These are phyloP conservation scores for Nidularia sp. DNA, from an alignment of 768 basidiomycete genomes.

Conservation along the genomic window DNA sequence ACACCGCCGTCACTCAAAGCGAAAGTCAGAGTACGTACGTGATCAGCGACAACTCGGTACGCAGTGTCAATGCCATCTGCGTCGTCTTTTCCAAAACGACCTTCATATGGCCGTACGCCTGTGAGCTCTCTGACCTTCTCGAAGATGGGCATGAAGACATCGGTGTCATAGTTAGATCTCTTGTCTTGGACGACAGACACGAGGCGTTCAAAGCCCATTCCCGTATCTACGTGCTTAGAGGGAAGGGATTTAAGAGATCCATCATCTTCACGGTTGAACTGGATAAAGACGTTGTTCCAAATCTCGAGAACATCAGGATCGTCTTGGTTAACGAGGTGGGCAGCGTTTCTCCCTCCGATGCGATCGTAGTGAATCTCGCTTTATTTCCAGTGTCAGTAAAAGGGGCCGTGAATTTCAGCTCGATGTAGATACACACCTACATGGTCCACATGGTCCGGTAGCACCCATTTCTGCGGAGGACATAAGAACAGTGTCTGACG, in stretches of 20 bases:
- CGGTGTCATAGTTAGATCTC: conserved; percentile 96
- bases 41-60: conserved; percentile 95
- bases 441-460: conserved; percentile 97
- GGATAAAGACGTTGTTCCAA: conserved; percentile 99
- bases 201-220: conserved; percentile 98
- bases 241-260: conserved; percentile 79
- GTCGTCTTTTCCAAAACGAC: conserved; percentile 95
- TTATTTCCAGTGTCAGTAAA: neutral
- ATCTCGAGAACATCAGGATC: conserved; percentile 97
- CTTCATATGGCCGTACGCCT: conserved; percentile 81
- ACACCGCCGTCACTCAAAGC: conserved; percentile 96
- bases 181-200: conserved; percentile 92
- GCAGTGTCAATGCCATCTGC: conserved; percentile 94
- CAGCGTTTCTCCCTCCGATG: conserved; percentile 95
- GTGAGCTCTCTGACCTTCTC: conserved; percentile 82
- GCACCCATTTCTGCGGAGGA: conserved; percentile 85
- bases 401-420: neutral
- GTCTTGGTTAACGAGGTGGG: conserved; percentile 90
- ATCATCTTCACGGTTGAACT: conserved; percentile 94
- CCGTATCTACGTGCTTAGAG: conserved; percentile 95
- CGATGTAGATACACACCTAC: conserved; percentile 49
- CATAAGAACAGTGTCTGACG: neutral
- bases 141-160: conserved; percentile 90
- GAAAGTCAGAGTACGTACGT: conserved; percentile 92
- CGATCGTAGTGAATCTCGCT: conserved; percentile 97